Evolutionary conservation across 768 basidiomycete species (phyloP).

Genomic region (Psilocybe cyanescens): DNA sequence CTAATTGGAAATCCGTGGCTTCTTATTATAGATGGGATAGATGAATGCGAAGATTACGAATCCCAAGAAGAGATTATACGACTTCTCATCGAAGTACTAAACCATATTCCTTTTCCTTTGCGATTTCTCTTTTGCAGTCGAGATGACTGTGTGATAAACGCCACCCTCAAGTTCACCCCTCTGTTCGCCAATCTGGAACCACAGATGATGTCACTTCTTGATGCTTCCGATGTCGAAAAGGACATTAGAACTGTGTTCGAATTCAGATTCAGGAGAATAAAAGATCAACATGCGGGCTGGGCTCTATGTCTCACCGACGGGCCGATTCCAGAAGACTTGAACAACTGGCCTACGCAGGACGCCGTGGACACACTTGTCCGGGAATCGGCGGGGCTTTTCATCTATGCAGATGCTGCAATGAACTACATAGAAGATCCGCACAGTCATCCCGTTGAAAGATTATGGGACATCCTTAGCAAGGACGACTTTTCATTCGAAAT

Average conservation of each 20-base stretch:
- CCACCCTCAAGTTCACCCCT: too few relatives aligned
- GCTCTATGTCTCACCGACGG: not conserved
- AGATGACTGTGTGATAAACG: too few relatives aligned
- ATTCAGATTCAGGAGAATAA: not conserved
- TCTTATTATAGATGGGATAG: slow-evolving; percentile 28
- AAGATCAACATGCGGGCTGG: not conserved
- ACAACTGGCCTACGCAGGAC: not conserved
- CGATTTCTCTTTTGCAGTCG: slow-evolving; percentile 26
- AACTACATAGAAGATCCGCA: slow-evolving; percentile 4
- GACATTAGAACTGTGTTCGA: slow-evolving; percentile 1
- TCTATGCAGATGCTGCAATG: slow-evolving; percentile 15
- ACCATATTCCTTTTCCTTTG: slow-evolving; percentile 9
- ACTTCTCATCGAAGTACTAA: not conserved
- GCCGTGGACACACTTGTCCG: slow-evolving; percentile 3
- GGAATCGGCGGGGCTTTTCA: slow-evolving; percentile 17
- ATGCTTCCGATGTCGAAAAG: not conserved
- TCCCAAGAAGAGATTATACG: slow-evolving; percentile 16
- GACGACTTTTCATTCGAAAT: not conserved
- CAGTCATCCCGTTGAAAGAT: not conserved
- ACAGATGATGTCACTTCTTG: not conserved
- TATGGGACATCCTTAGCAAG: not conserved
- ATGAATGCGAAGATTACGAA: slow-evolving; percentile 19
- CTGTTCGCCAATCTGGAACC: slow-evolving; percentile 15
- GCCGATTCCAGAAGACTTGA: not conserved
- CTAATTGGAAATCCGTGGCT: not conserved